Evolutionary conservation across 257 asterid species (phyloP).

Genomic region (Scutellaria baicalensis): DNA sequence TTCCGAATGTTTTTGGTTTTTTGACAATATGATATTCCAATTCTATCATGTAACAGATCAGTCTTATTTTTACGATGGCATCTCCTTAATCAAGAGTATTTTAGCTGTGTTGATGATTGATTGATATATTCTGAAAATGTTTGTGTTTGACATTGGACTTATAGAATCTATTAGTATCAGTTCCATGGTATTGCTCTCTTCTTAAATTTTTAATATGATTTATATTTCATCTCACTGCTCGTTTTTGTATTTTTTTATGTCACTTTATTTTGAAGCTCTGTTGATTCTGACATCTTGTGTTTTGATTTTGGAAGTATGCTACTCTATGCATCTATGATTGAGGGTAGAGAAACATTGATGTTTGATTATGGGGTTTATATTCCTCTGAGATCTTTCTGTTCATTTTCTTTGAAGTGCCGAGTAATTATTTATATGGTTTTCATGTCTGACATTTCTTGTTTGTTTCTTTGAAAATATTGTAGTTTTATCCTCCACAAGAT

Average conservation of each 20-base stretch:
- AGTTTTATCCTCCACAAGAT: constrained; percentile 88
- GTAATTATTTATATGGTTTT: background rate
- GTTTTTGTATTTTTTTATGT: background rate
- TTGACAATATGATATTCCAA: background rate
- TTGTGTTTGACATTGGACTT: constrained; percentile 5
- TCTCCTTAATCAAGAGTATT: background rate
- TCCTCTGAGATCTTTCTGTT: background rate
- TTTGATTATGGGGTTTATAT: background rate
- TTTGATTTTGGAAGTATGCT: background rate
- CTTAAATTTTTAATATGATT: background rate
- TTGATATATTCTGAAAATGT: background rate
- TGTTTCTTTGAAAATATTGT: constrained; percentile 21
- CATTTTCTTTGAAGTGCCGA: background rate
- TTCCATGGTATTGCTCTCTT: background rate
- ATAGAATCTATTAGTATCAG: background rate
- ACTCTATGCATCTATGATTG: background rate
- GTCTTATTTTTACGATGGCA: background rate
- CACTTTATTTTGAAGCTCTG: background rate
- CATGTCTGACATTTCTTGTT: constrained; percentile 10
- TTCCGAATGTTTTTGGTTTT: no score
- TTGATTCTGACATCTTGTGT: background rate
- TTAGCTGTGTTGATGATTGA: background rate
- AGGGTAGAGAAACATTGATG: background rate
- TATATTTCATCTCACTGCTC: background rate
- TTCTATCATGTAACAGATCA: background rate